Percentiles rank a stretch among this genome's conserved stretches.
Conservation (phyloP, 352 stramenopile species). For the Pythium pyrilobum region DNA sequence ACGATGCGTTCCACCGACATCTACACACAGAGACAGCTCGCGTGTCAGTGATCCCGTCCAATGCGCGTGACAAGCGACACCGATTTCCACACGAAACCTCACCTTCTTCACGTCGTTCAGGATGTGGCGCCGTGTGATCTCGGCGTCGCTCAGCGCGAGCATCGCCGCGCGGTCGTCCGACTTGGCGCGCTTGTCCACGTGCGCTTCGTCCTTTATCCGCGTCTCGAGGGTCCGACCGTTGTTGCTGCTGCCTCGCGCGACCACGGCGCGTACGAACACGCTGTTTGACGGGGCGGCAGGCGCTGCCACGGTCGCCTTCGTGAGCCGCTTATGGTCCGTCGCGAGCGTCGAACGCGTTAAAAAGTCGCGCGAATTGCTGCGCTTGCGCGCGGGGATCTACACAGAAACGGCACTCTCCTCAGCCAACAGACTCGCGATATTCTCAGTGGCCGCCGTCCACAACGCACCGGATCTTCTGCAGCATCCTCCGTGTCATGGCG, state of each 20-base stretch:
- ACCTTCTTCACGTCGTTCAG: conserved; percentile 68
- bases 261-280: conserved; percentile 25
- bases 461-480: too few relatives aligned
- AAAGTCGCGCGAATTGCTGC: conserved; percentile 20
- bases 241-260: conserved; percentile 12
- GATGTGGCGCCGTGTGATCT: conserved; percentile 56
- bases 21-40: conserved; percentile 15
- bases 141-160: conserved; percentile 47
- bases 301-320: neutral
- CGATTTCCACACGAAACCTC: neutral
- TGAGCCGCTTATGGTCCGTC: conserved; percentile 4
- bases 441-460: too few relatives aligned
- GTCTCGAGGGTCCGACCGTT: neutral
- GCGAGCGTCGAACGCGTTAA: neutral
- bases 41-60: neutral
- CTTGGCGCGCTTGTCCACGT: conserved; percentile 19
- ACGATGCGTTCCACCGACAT: conserved; percentile 81
- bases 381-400: conserved; percentile 11
- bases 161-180: conserved; percentile 2
- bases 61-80: too few relatives aligned
- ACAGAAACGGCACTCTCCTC: too few relatives aligned
- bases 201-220: conserved; percentile 9
- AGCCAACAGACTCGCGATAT: neutral
- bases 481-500: neutral
- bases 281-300: conserved; percentile 6